Percentiles rank a stretch among this genome's conserved stretches.
These are phyloP conservation scores for Skeletonema potamos DNA, from an alignment of 108 stramenopile genomes.

Conservation along the genomic window DNA sequence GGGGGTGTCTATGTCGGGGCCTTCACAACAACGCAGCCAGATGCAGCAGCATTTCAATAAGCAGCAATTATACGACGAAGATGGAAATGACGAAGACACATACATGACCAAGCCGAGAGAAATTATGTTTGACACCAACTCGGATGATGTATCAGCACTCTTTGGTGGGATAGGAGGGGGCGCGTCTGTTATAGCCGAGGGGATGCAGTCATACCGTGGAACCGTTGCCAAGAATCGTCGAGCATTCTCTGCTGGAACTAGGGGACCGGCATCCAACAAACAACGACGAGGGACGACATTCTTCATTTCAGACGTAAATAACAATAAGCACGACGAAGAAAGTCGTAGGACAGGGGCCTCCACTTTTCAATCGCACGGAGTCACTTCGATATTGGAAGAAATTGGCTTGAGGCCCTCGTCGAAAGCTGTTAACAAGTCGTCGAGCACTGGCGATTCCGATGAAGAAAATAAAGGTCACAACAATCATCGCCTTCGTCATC, in stretches of 20 bases:
- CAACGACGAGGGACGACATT: not conserved
- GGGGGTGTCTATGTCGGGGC: not conserved
- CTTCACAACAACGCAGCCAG: not conserved
- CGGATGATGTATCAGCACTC: conserved; percentile 36
- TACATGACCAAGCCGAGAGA: conserved; percentile 37
- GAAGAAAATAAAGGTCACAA: conserved; percentile 3
- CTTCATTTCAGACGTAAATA: not conserved
- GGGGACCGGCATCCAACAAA: not conserved
- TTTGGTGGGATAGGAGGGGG: conserved; percentile 17
- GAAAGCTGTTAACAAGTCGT: not conserved
- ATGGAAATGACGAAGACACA: conserved; percentile 22
- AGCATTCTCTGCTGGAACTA: not conserved
- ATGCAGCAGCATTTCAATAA: not conserved
- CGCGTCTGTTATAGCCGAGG: conserved; percentile 3
- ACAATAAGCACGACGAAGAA: not conserved
- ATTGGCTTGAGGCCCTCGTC: conserved; percentile 15
- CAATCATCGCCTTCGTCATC: not conserved
- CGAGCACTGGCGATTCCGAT: not conserved
- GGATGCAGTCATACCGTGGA: conserved; percentile 1
- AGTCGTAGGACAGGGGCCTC: conserved; percentile 1
- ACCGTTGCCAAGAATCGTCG: not conserved
- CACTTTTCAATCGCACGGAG: conserved; percentile 3
- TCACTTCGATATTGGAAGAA: conserved; percentile 30
- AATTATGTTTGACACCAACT: conserved; percentile 16
- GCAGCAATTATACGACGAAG: conserved; percentile 1